Base-by-base conservation (phyloP, 352 stramenopile genomes). In the Bremia lactucae region DNA sequence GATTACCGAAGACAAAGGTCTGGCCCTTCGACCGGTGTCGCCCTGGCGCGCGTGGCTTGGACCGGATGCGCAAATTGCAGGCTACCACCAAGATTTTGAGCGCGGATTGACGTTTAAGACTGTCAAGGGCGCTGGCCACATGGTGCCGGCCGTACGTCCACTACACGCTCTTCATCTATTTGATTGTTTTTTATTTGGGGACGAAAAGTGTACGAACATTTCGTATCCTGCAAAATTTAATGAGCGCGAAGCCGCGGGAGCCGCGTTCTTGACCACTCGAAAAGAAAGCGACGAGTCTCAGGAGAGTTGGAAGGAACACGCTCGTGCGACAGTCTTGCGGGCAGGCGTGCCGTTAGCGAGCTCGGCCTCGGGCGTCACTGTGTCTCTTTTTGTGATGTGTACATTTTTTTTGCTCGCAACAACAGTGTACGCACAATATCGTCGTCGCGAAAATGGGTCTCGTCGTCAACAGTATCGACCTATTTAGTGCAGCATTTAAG, bases 61-160 rank as follows among this genome's bases (percentile, higher is more conserved):
- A 0, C 68, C 70, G 1, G 73, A 84, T 36, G 24, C 67, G 25
- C 85, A 96, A 54, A 73, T 92, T 43, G 85, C 65, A 6, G 85
- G 85, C 6, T 87, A 95, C 48, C 68, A 87, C 18, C 68, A 91
- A 35, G 68, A 70, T 23, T 96, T 76, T 35, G 59, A 93, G 15
- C 34, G 41, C 31, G 78, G 71, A 13, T 47, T 96, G 2, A 76
- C 62, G 0, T 96, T 91, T 62, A 70, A 95, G 42, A 97, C 86
- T 1, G 84, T 96, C 54, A 88, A 93, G 35, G 87, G 84, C 19
- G 80, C 81, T 1, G 89, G 89, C 3, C 86, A 96, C 59, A 90
- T 96, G 72, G 87, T 85, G 15, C 70, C 73, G 0, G 66, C 62
- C 11, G 71, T 83, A 22, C 67, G 72, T 42, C 76, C 76, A 37